Base-by-base conservation (phyloP, 257 asterid genomes). In the Solanum boliviense region DNA sequence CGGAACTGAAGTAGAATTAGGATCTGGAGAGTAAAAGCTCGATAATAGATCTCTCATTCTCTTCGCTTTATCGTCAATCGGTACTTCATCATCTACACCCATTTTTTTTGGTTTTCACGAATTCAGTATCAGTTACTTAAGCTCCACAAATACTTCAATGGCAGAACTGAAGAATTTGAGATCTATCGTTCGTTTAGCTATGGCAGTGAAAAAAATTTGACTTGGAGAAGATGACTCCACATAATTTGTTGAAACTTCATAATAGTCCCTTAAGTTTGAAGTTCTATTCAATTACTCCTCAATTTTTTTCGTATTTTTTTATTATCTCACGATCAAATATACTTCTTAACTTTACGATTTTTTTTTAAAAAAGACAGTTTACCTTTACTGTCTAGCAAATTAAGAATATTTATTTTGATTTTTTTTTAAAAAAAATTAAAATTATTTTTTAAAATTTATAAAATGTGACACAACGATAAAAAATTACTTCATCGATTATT, bases 11-110 rank as follows among this genome's bases (percentile, higher is more conserved):
- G 91, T 56, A 44, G 93, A 20, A 95, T 81, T 91, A 72, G 95
- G 93, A 91, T 97, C 99, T 75, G 96, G 93, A 31, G 99, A 91
- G 88, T 97, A 97, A 91, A 94, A 97, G 89, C 99, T 97, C 70
- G 99, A 96, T 31, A 97, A 68, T 85, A 97, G 96, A 94, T 97
- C 99, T 89, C 99, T 94, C 98, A 94, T 96, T 90, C 98, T 92
- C 96, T 94, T 96, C 16, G 99, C 98, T 94, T 97, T 97, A 91
- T 96, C 99, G 58, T 97, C 99, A 93, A 96, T 84, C 31, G n/a
- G 41, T 8, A 16, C 41, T 15, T 72, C 79, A 31, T 32, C 79
- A 16, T 72, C 44, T 32, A 32, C 44, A 8, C 25, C 79, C 79
- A 72, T 72, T 32, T 0, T 70, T 70, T 71, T 3, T 20, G 65